phyloP scores from a whole-genome alignment of 2,329 filamentous ascomycete genomes.

The Aureobasidium vineae region DNA sequence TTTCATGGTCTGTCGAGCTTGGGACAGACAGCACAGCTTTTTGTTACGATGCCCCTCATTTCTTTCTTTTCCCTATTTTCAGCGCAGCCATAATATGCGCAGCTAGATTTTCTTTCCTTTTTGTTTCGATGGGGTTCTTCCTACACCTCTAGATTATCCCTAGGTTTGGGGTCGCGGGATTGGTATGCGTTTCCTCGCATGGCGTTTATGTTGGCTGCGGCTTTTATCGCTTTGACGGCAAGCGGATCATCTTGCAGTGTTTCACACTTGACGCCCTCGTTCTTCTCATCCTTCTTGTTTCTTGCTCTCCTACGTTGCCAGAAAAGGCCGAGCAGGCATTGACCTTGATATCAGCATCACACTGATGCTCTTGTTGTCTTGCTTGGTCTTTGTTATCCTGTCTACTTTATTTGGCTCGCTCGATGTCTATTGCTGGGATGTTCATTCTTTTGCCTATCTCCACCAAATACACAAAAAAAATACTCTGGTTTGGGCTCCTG shows the following conservation, averaged over 20 bases:
- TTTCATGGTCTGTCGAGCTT: conserved; percentile 23
- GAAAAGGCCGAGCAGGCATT: background rate
- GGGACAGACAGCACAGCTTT: conserved; percentile 26
- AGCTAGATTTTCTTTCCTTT: conserved; percentile 21
- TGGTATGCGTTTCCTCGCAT: conserved; percentile 19
- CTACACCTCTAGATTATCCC: conserved; percentile 16
- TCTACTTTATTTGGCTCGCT: background rate
- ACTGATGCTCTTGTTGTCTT: background rate
- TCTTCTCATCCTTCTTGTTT: background rate
- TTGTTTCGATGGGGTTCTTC: conserved; percentile 4
- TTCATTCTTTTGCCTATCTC: conserved; percentile 20
- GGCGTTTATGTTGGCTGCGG: conserved; percentile 13
- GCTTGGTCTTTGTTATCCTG: background rate
- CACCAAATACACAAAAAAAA: conserved; percentile 23
- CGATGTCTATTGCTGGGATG: conserved; percentile 14
- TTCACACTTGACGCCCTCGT: conserved; percentile 6
- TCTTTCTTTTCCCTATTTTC: conserved; percentile 13
- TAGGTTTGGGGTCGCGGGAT: background rate
- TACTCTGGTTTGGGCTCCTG: background rate
- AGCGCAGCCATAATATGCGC: conserved; percentile 19
- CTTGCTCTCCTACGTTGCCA: conserved; percentile 4
- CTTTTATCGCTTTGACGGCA: background rate
- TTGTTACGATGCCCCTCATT: conserved; percentile 12
- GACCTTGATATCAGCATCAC: background rate
- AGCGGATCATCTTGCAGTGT: background rate